phyloP scores from a whole-genome alignment of 768 basidiomycete species.

The Lyophyllum shimeji region DNA sequence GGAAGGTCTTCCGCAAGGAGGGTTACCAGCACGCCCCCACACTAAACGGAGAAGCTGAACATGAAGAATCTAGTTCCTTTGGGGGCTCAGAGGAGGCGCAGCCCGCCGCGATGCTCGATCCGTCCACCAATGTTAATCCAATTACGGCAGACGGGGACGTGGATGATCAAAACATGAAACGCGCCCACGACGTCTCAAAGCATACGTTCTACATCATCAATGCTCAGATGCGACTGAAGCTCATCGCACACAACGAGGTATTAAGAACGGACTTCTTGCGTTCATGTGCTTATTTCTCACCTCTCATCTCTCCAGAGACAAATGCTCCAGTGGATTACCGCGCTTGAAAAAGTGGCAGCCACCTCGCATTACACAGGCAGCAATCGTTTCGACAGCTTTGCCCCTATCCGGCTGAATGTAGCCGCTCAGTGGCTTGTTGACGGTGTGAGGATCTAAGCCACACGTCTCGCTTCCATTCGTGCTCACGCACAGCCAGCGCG shows the following conservation, averaged over 20 bases:
- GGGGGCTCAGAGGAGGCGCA: slow-evolving; percentile 35
- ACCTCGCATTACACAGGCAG: slow-evolving; percentile 74
- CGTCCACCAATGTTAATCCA: slow-evolving; percentile 73
- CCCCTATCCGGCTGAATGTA: slow-evolving; percentile 89
- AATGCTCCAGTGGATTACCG: slow-evolving; percentile 97
- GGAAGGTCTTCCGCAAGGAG: slow-evolving; percentile 41
- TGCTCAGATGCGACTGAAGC: slow-evolving; percentile 84
- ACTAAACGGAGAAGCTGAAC: slow-evolving; percentile 16
- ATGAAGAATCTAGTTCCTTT: slow-evolving; percentile 27
- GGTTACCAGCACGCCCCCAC: slow-evolving; percentile 19
- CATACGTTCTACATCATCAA: slow-evolving; percentile 96
- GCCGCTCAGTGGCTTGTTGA: slow-evolving; percentile 98
- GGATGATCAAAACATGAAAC: slow-evolving; percentile 19
- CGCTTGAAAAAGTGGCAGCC: slow-evolving; percentile 76
- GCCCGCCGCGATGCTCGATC: slow-evolving; percentile 69
- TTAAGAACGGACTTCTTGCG: slow-evolving; percentile 9
- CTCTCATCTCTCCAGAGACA: slow-evolving; percentile 57
- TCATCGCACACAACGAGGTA: slow-evolving; percentile 87
- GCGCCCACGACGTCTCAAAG: slow-evolving; percentile 62
- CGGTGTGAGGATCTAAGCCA: slow-evolving; percentile 57
- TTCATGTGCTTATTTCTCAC: background rate
- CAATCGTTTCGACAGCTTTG: slow-evolving; percentile 93
- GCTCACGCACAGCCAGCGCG: slow-evolving; percentile 56
- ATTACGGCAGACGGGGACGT: slow-evolving; percentile 29
- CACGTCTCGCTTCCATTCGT: background rate